Evolutionary conservation across 805 yeast species (phyloP), one percentile per base, ranked within the genome.

Genomic region (Saturnispora saitoi): DNA sequence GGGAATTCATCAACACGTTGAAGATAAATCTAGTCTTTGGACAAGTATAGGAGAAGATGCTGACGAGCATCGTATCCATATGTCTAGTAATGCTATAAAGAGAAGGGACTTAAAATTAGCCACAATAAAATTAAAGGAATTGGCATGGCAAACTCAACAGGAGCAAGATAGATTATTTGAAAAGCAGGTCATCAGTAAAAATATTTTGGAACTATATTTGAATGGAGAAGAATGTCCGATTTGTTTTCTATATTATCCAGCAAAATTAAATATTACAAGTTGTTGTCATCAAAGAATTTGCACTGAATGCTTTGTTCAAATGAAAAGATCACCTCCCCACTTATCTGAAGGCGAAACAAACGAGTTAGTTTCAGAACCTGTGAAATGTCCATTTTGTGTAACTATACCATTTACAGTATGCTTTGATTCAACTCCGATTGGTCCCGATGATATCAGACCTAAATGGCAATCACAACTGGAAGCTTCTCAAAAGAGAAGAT

Each of bases 271-370:
- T 67, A 64, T 75, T 47, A 83, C 95, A 8, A 73, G 95, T 41
- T 91, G 99, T 65, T 91, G 99, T 64, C 76, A 77, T 44, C 98
- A 91, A 63, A 90, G 95, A 1, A 89, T 91, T 19, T 93, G 99
- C 67, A 77, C 96, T 2, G 98, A 91, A 66, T 91, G 99, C 62
- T 93, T 91, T 75, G 97, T 91, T 10, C 97, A 91, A 65, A 89
- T 91, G 62, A 88, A 86, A 64, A 75, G 99, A 46, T 69, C 81
- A 31, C 95, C 87, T 10, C 98, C 99, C 0, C 98, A 91, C 12
- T 31, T 36, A 20, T 20, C 41, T 8, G 48, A 43, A 6, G 50
- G 48, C 3, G 72, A 69, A 58, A 83, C 86, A 9, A 81, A 82
- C 47, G 71, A 79, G 32, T 73, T 91, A 48, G 81, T 85, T 1